Evolutionary conservation across 116 monocot genomes (phyloP).

Genomic region (Iris pallida): DNA sequence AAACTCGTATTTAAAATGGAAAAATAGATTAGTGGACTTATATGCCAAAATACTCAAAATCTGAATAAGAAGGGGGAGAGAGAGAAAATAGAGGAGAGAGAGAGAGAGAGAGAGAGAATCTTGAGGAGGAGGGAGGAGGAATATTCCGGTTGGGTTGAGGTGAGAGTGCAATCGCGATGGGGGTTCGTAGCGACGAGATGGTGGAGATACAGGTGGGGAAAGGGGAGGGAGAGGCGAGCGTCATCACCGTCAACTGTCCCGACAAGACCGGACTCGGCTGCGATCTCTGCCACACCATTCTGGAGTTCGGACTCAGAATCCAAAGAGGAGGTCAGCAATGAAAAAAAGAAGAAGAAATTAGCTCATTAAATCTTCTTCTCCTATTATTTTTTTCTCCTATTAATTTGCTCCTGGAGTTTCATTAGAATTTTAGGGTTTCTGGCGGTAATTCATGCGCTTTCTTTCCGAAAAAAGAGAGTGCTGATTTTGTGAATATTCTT

Average conservation of each 20-base stretch:
- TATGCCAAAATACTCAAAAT: too few species aligned
- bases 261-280: constrained; percentile 70
- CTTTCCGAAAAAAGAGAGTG: too few species aligned
- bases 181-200: constrained; percentile 41
- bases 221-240: constrained; percentile 37
- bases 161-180: constrained; percentile 37
- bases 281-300: constrained; percentile 64
- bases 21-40: too few species aligned
- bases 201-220: constrained; percentile 54
- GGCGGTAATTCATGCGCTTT: too few species aligned
- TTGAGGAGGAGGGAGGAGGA: neutral
- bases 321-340: constrained; percentile 40
- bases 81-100: neutral
- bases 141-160: constrained; percentile 8
- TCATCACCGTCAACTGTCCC: constrained; percentile 76
- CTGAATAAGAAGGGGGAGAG: too few species aligned
- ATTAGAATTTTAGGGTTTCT: too few species aligned
- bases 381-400: too few species aligned
- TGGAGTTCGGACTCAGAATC: constrained; percentile 70
- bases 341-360: too few species aligned
- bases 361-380: too few species aligned
- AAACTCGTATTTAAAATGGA: too few species aligned
- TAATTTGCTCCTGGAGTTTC: too few species aligned
- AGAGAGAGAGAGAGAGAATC: neutral
- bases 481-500: too few species aligned